Evolutionary conservation across 305 asterid genomes (phyloP).

Genomic region (Stenogyne calaminthoides): DNA sequence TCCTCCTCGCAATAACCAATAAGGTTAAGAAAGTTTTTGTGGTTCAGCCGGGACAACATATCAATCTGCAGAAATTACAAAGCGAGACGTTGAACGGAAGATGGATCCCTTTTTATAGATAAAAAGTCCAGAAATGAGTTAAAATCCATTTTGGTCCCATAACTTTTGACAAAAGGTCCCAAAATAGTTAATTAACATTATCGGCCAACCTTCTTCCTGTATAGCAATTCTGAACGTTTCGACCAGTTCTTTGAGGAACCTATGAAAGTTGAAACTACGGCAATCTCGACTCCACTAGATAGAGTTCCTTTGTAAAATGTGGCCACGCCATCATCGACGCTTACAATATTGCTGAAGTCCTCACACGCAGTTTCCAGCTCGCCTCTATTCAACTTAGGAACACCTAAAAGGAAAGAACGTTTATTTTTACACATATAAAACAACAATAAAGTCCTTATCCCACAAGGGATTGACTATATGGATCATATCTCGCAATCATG

Average conservation of each 20-base stretch:
- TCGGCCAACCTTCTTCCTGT: conserved; percentile 76
- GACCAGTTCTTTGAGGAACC: conserved; percentile 68
- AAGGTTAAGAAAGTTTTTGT: conserved; percentile 84
- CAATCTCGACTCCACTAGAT: conserved; percentile 90
- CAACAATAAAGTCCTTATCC: not conserved
- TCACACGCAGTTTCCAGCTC: conserved; percentile 94
- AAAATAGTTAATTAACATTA: too few species aligned
- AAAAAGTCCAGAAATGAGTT: not conserved
- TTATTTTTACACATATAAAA: not conserved
- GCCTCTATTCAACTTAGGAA: conserved; percentile 72
- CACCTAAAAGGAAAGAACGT: conserved; percentile 51
- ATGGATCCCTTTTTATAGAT: not conserved
- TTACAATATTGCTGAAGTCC: conserved; percentile 86
- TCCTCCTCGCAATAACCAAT: conserved; percentile 98
- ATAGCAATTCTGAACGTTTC: conserved; percentile 58
- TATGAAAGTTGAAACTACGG: conserved; percentile 67
- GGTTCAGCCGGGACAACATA: conserved; percentile 73
- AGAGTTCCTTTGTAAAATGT: conserved; percentile 87
- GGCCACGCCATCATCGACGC: conserved; percentile 43
- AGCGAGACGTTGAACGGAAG: not conserved
- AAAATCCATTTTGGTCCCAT: too few species aligned
- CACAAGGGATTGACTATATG: too few species aligned
- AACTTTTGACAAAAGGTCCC: too few species aligned
- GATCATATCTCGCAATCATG: too few species aligned
- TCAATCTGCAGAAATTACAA: conserved; percentile 52